Base-by-base conservation (phyloP, 345 rosid genomes). In the Nephelium lappaceum region DNA sequence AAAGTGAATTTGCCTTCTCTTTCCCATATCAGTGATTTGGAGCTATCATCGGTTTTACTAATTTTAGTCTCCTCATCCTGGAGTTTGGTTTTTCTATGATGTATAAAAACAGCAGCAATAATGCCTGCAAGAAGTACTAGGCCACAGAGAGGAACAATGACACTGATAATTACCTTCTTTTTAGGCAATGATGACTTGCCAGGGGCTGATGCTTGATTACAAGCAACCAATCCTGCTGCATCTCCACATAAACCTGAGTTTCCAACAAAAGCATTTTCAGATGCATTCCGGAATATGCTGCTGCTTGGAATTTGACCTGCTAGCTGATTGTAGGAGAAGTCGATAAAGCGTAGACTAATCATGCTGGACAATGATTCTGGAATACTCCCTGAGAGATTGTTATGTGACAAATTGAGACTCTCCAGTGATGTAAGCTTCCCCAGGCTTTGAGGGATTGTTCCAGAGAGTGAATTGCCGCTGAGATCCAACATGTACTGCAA, bases 231-330 rank as follows among this genome's bases (percentile, higher is more conserved):
- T 41, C 92, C 90, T 24, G 15, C 69, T 19, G 75, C 78, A 39
- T 89, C 70, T 58, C 97, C 93, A 71, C 97, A 92, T 86, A 92
- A 82, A 18, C 87, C 93, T 1, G 85, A n/a, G 64, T 92, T 92
- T 58, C 89, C 91, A 9, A 39, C 27, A 77, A 87, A 89, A 27
- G 88, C 79, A 51, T 38, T 73, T 38, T 69, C 79, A 9, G 88
- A 78, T 9, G 89, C 85, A 74, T 84, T 83, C 75, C 71, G 82
- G 78, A 92, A 92, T 24, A 82, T 64, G 66, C 72, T 45, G 75
- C 69, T 81, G 6, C 77, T 81, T 24, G 97, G 94, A 69, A 92
- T 64, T 0, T 80, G 74, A 71, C 97, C 97, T 0, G 83, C 77
- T 58, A 92, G 81, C 65, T 83, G 53, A 62, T 92, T 92, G 77